These are phyloP conservation scores for Syzygium jambos DNA, from an alignment of 345 rosid genomes.

Conservation along the genomic window DNA sequence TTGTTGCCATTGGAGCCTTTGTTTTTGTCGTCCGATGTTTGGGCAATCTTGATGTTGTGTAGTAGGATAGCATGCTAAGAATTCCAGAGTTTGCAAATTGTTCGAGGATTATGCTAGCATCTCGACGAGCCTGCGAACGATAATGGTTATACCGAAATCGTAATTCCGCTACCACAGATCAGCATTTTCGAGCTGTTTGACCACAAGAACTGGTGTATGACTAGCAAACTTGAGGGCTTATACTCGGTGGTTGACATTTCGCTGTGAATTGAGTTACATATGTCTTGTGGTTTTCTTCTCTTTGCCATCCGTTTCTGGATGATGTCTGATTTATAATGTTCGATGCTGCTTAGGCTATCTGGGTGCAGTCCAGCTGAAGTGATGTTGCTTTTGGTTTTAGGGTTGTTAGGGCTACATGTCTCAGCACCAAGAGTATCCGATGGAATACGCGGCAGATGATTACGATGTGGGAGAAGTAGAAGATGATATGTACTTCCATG, in stretches of 20 bases:
- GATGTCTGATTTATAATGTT: neutral
- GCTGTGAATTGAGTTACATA: neutral
- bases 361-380: neutral
- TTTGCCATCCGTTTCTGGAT: neutral
- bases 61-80: neutral
- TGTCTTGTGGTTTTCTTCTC: neutral
- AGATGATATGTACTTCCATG: slow-evolving; percentile 36
- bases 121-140: neutral
- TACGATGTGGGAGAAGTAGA: slow-evolving; percentile 48
- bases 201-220: neutral
- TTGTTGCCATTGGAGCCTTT: neutral
- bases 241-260: neutral
- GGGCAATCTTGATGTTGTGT: neutral
- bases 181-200: neutral
- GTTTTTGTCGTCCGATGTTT: neutral
- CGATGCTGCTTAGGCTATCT: neutral
- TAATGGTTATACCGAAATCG: neutral
- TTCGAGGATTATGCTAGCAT: neutral
- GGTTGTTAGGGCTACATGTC: slow-evolving; percentile 18
- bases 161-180: neutral
- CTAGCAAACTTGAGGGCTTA: neutral
- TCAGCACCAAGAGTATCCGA: slow-evolving; percentile 27
- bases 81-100: neutral
- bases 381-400: slow-evolving; percentile 8
- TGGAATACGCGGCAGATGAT: slow-evolving; percentile 35